Evolutionary conservation across 1,139 yeast genomes (phyloP), one percentile per base, ranked within the genome.

Genomic region (Blastobotrys indianensis): DNA sequence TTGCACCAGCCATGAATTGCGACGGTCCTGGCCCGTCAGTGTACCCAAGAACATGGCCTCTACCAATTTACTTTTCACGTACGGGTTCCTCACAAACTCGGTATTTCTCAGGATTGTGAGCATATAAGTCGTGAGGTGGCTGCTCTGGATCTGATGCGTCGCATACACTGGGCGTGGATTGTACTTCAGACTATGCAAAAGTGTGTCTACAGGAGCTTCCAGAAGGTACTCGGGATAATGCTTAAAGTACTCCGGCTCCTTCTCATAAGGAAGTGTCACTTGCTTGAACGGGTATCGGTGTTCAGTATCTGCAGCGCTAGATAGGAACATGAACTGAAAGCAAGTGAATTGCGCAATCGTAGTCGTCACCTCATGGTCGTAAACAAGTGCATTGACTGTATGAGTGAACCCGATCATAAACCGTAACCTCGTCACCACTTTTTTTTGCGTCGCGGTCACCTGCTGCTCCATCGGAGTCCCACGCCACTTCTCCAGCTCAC

Each of bases 61-160:
- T 23, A 87, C 84, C 46, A 92, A 69, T 58, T 82, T 79, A 11
- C 94, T 82, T 59, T 92, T 92, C 69, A 92, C 74, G 68, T 92
- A 97, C 0, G 98, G 98, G 61, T 92, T 94, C 49, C 94, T 87
- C 46, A 92, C 73, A 44, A 85, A 69, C 58, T 83, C 90, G 0
- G 97, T 92, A 62, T 94, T 85, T 62, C 96, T 78, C 57, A 92
- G 68, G 47, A 90, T 74, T 1, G 81, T 75, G 13, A 87, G 79
- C 2, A 84, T 72, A 60, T 87, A 82, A 54, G 85, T 90, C 41
- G 86, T 77, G 56, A 85, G 77, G 7, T 20, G 25, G 7, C 25
- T 20, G 25, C 25, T 20, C 7, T 20, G 25, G 4, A 20, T 20
- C 25, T 20, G 25, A 7, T 20, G 25, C 25, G 25, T 20, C 32